Evolutionary conservation across 2,329 filamentous ascomycete genomes (phyloP).

Genomic region (Fusarium phyllophilum): DNA sequence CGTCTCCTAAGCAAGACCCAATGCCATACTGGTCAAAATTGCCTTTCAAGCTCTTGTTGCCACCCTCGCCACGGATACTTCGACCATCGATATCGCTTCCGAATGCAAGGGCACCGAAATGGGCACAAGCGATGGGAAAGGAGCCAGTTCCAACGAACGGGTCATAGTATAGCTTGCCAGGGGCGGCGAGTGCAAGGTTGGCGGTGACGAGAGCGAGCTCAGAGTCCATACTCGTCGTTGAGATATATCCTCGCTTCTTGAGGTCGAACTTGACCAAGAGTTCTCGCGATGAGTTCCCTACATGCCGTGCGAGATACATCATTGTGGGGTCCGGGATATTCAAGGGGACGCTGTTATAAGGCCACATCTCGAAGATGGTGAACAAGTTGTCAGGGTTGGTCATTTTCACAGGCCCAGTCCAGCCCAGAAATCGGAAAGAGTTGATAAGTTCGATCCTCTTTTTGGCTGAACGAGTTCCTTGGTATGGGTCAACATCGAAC

Average conservation of each 20-base stretch:
- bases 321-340: slow-evolving; percentile 63
- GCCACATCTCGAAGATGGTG: slow-evolving; percentile 85
- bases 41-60: slow-evolving; percentile 61
- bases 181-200: slow-evolving; percentile 84
- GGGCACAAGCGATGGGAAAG: slow-evolving; percentile 88
- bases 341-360: slow-evolving; percentile 61
- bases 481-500: slow-evolving; percentile 86
- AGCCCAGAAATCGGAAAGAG: slow-evolving; percentile 79
- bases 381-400: slow-evolving; percentile 78
- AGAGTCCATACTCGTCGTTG: slow-evolving; percentile 96
- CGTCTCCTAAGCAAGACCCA: slow-evolving; percentile 73
- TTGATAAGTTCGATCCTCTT: slow-evolving; percentile 82
- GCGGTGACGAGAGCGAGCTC: slow-evolving; percentile 92
- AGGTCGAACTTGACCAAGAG: slow-evolving; percentile 81
- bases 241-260: slow-evolving; percentile 94
- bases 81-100: slow-evolving; percentile 95
- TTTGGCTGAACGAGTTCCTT: slow-evolving; percentile 71
- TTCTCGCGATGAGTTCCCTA: slow-evolving; percentile 74
- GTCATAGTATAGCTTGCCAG: slow-evolving; percentile 90
- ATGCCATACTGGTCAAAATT: slow-evolving; percentile 91
- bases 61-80: slow-evolving; percentile 79
- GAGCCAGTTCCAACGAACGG: slow-evolving; percentile 96
- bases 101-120: slow-evolving; percentile 85
- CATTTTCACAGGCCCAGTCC: slow-evolving; percentile 83
- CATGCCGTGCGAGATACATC: slow-evolving; percentile 77